phyloP scores from a whole-genome alignment of 2,329 filamentous ascomycete genomes.

The Pseudogymnoascus sp. region DNA sequence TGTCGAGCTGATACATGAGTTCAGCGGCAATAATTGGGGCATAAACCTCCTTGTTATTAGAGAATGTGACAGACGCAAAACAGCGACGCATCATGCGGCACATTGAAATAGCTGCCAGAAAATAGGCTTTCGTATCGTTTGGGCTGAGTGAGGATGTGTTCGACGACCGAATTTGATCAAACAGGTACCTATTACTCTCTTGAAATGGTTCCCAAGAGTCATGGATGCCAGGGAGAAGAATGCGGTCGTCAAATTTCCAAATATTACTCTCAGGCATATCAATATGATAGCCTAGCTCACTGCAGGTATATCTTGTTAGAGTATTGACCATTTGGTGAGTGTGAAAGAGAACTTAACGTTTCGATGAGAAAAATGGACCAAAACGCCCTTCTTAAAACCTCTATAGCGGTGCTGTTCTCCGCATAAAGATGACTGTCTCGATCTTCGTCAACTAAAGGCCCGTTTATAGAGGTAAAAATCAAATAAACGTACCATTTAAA shows the following conservation, averaged over 20 bases:
- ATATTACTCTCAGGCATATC: conserved; percentile 24
- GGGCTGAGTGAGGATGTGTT: background rate
- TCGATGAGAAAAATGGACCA: conserved; percentile 24
- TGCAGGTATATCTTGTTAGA: background rate
- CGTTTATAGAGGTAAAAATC: background rate
- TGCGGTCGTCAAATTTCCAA: conserved; percentile 24
- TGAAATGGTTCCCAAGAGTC: conserved; percentile 20
- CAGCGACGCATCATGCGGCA: conserved; percentile 27
- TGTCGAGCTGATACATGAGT: conserved; percentile 28
- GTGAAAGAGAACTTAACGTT: conserved; percentile 8
- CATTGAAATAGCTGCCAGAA: conserved; percentile 29
- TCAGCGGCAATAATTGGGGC: conserved; percentile 26
- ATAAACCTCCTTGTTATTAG: conserved; percentile 18
- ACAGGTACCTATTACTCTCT: conserved; percentile 4
- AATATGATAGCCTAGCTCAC: conserved; percentile 24
- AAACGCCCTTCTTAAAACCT: conserved; percentile 17
- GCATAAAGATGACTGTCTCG: conserved; percentile 9
- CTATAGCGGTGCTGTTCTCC: conserved; percentile 11
- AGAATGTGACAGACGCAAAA: conserved; percentile 20
- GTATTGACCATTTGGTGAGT: background rate
- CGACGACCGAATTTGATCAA: background rate
- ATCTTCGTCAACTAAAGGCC: background rate
- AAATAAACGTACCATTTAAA: conserved; percentile 15
- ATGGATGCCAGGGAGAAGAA: conserved; percentile 20
- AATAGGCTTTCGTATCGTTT: conserved; percentile 19